These are phyloP conservation scores for Cichorium intybus DNA, from an alignment of 140 eudicot species.

Conservation along the genomic window DNA sequence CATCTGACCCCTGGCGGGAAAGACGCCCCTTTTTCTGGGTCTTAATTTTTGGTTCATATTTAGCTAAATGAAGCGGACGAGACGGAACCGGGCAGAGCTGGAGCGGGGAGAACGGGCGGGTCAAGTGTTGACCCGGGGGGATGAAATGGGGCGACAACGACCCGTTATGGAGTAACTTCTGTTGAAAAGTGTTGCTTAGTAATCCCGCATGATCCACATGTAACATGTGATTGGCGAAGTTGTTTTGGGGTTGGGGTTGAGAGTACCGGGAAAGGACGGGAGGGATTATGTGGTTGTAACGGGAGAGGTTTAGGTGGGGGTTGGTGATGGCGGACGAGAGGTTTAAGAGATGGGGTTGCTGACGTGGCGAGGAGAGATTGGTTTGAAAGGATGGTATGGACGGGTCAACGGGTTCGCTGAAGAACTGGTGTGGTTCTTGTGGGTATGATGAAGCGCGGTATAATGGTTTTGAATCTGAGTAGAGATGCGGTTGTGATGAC, in stretches of 20 bases:
- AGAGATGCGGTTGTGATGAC: slow-evolving; percentile 83
- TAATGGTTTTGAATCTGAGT: slow-evolving; percentile 54
- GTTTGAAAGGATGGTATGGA: slow-evolving; percentile 54
- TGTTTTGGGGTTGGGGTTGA: slow-evolving; percentile 41
- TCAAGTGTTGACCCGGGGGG: slow-evolving; percentile 55
- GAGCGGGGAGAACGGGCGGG: slow-evolving; percentile 43
- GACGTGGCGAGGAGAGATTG: slow-evolving; percentile 48
- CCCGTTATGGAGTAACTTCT: slow-evolving; percentile 63
- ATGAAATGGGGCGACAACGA: slow-evolving; percentile 50
- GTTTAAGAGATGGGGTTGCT: slow-evolving; percentile 43
- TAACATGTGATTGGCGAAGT: slow-evolving; percentile 65
- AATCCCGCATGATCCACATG: slow-evolving; percentile 79
- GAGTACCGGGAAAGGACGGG: slow-evolving; percentile 50
- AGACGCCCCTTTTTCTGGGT: slow-evolving; percentile 52
- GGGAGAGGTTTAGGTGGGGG: slow-evolving; percentile 36
- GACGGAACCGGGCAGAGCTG: slow-evolving; percentile 65
- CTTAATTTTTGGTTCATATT: slow-evolving; percentile 44
- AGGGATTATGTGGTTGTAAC: slow-evolving; percentile 40
- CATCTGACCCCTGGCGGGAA: slow-evolving; percentile 67
- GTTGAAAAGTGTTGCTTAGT: slow-evolving; percentile 66
- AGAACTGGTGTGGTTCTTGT: slow-evolving; percentile 49
- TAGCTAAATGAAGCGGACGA: slow-evolving; percentile 51
- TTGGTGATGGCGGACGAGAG: slow-evolving; percentile 47
- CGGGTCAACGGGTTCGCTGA: slow-evolving; percentile 55
- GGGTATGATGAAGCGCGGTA: slow-evolving; percentile 80